Conservation (phyloP, 2,329 filamentous ascomycete species). For the Cryphonectria radicalis region DNA sequence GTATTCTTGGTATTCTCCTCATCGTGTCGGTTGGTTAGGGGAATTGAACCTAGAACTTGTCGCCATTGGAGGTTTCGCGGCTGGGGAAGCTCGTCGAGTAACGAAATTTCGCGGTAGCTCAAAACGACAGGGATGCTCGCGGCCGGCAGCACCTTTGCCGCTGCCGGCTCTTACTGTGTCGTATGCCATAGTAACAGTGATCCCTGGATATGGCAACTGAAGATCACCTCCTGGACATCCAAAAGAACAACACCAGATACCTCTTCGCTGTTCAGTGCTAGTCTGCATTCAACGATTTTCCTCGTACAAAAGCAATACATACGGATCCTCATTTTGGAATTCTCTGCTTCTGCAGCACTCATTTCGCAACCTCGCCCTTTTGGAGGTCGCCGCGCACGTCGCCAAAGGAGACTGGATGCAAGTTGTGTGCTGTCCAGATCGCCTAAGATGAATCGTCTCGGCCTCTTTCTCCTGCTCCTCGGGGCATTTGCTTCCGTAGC, state of each 20-base stretch:
- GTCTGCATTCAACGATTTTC: not conserved
- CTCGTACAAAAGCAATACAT: not conserved
- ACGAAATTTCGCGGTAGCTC: conserved; percentile 23
- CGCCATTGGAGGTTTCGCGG: not conserved
- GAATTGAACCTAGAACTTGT: conserved; percentile 5
- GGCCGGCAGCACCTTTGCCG: conserved; percentile 17
- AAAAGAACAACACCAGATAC: not conserved
- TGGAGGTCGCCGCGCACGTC: not conserved
- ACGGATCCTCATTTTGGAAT: not conserved
- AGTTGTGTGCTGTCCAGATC: not conserved
- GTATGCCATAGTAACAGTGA: not conserved
- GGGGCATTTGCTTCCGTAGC: conserved; percentile 38
- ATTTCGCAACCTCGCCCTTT: no score
- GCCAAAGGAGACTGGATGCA: not conserved
- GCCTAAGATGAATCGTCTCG: conserved; percentile 35
- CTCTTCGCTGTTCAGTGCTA: not conserved
- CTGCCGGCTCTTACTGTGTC: not conserved
- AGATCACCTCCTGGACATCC: not conserved
- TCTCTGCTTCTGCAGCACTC: not conserved
- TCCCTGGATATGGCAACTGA: not conserved
- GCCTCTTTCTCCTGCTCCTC: conserved; percentile 37
- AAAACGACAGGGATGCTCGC: conserved; percentile 3
- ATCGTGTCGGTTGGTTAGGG: conserved; percentile 13
- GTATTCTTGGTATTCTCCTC: conserved; percentile 28
- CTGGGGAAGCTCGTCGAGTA: conserved; percentile 9